Evolutionary conservation across 805 yeast genomes (phyloP), one percentile per base, ranked within the genome.

Genomic region (Saccharomycopsis oosterbeekiorum): DNA sequence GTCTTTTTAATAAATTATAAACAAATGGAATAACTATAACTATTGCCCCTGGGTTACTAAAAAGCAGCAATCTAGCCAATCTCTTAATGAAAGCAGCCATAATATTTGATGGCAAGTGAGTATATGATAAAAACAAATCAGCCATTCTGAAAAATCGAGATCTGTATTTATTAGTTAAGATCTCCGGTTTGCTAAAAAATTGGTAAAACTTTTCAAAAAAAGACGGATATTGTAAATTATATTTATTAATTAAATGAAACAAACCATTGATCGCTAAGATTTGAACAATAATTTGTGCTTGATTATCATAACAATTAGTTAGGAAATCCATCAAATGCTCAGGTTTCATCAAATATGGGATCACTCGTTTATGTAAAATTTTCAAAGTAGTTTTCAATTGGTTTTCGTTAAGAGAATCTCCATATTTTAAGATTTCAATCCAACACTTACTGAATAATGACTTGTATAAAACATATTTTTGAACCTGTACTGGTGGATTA

Each of bases 41-140:
- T 47, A 89, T 84, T 2, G 97, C 97, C 1, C 96, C 81, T 1
- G 97, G 96, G 34, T 96, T 89, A 1, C 96, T 85, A 12, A 83
- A 78, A 55, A 93, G 70, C 1, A 93, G 77, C 56, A 92, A 76
- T 59, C 96, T 79, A 0, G 96, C 84, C 66, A 94, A 74, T 67
- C 82, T 81, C 71, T 93, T 93, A 70, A 94, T 86, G 72, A 94
- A 91, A 0, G 97, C 88, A 0, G 97, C 97, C 24, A 91, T 84
- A 63, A 93, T 75, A 19, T 85, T 78, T 1, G 93, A 84, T 0
- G 97, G 88, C 59, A 93, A 75, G 75, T 93, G 97, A 0, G 96
- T 85, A 0, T 97, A 89, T 6, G 91, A 77, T 70, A 93, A 76
- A 71, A 94, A 94, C 55, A 91, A 71, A 68, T 92, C 98, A 58